These are phyloP conservation scores for Salvia hispanica DNA, from an alignment of 257 asterid species.

Conservation along the genomic window DNA sequence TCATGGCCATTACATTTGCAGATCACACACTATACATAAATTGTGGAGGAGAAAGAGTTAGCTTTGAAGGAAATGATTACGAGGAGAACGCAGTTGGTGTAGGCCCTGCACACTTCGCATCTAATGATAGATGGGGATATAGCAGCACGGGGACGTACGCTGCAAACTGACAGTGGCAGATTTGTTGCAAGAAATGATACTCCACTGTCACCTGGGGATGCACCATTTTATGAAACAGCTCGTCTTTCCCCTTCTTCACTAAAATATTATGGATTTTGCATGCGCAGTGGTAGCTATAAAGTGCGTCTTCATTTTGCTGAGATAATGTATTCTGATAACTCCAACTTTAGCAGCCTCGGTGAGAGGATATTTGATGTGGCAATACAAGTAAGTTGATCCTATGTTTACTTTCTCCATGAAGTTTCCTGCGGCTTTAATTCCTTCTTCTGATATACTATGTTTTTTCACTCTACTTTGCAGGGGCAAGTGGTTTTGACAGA, in stretches of 20 bases:
- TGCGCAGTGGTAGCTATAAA: constrained; percentile 76
- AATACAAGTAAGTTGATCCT: constrained; percentile 66
- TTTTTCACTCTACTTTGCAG: constrained; percentile 40
- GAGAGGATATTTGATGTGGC: constrained; percentile 80
- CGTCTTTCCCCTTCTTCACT: constrained; percentile 79
- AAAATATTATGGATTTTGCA: constrained; percentile 73
- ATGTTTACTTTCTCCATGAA: not conserved
- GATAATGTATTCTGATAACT: constrained; percentile 57
- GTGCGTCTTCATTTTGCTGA: constrained; percentile 95
- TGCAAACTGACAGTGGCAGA: not conserved
- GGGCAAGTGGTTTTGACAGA: constrained; percentile 68
- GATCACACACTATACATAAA: constrained; percentile 70
- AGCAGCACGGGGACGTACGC: constrained; percentile 72
- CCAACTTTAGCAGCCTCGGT: constrained; percentile 69
- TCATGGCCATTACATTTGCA: constrained; percentile 37
- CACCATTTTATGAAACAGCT: constrained; percentile 65
- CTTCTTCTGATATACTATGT: not conserved
- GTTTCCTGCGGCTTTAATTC: constrained; percentile 3
- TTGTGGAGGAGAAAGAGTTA: constrained; percentile 66
- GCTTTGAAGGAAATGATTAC: constrained; percentile 54
- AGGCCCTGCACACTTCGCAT: constrained; percentile 59
- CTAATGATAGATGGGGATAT: constrained; percentile 66
- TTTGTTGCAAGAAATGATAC: constrained; percentile 37
- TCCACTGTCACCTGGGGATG: constrained; percentile 34
- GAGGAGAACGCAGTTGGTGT: constrained; percentile 49